These are phyloP conservation scores for Boletus tomentosulus DNA, from an alignment of 768 basidiomycete genomes.

Conservation along the genomic window DNA sequence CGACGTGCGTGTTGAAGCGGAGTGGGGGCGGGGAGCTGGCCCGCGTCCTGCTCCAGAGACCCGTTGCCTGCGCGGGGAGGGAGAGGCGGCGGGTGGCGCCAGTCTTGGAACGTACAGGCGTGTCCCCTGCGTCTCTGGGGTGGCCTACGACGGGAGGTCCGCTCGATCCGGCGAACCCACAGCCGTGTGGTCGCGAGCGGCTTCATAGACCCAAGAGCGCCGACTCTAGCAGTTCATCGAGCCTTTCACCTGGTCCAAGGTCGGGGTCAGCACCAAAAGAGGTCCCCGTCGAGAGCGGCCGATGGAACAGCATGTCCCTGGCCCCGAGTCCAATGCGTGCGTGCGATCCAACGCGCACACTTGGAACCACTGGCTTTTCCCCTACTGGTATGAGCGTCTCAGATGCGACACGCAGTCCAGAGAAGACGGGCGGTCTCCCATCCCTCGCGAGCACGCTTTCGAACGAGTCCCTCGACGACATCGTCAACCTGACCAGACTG, in stretches of 20 bases:
- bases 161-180: slow-evolving; percentile 21
- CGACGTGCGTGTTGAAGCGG: slow-evolving; percentile 58
- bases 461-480: slow-evolving; percentile 14
- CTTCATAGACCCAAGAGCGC: background rate
- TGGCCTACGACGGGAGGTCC: slow-evolving; percentile 27
- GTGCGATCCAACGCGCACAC: background rate
- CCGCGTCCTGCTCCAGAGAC: slow-evolving; percentile 8
- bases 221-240: background rate
- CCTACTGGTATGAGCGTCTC: background rate
- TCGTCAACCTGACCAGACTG: slow-evolving; percentile 7
- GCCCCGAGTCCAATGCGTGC: background rate
- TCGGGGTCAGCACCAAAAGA: background rate
- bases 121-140: background rate
- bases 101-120: background rate
- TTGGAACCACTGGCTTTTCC: background rate
- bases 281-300: background rate
- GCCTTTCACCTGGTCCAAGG: background rate
- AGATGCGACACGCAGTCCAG: background rate
- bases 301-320: slow-evolving; percentile 1
- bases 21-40: slow-evolving; percentile 29
- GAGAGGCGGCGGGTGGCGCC: background rate
- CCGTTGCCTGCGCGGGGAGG: background rate
- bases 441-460: slow-evolving; percentile 17
- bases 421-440: slow-evolving; percentile 3
- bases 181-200: slow-evolving; percentile 10